Evolutionary conservation across 2,329 filamentous ascomycete genomes (phyloP).

Genomic region (Fusarium sp.): DNA sequence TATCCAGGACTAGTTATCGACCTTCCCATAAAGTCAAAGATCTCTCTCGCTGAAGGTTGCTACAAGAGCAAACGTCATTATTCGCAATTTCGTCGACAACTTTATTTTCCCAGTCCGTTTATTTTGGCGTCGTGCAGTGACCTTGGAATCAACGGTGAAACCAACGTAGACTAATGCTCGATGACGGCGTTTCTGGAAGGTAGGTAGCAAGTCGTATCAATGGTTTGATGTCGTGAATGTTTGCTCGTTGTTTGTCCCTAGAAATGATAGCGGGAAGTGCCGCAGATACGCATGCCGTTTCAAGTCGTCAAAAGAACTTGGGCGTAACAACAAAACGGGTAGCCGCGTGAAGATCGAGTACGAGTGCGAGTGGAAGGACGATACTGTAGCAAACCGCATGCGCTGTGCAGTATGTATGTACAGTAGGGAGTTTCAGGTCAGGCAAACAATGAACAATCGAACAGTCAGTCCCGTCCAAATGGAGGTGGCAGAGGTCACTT

Average conservation of each 20-base stretch:
- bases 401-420: not conserved
- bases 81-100: constrained; percentile 26
- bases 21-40: not conserved
- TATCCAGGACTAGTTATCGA: constrained; percentile 5
- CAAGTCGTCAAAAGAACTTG: constrained; percentile 6
- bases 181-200: constrained; percentile 14
- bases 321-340: constrained; percentile 16
- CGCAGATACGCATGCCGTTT: constrained; percentile 7
- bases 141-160: constrained; percentile 13
- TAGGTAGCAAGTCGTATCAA: not conserved
- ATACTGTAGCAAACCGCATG: constrained; percentile 25
- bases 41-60: constrained; percentile 6
- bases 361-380: constrained; percentile 14
- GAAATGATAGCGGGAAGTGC: constrained; percentile 18
- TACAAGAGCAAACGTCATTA: constrained; percentile 21
- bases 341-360: constrained; percentile 30
- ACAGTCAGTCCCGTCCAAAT: not conserved
- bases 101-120: constrained; percentile 5
- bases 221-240: not conserved
- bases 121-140: not conserved
- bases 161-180: not conserved
- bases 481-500: constrained; percentile 40
- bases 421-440: constrained; percentile 40
- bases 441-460: constrained; percentile 12
- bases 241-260: constrained; percentile 4